Percentiles rank a stretch among this genome's conserved stretches.
These are phyloP conservation scores for Blastobotrys elegans DNA, from an alignment of 1,139 yeast species.

Conservation along the genomic window DNA sequence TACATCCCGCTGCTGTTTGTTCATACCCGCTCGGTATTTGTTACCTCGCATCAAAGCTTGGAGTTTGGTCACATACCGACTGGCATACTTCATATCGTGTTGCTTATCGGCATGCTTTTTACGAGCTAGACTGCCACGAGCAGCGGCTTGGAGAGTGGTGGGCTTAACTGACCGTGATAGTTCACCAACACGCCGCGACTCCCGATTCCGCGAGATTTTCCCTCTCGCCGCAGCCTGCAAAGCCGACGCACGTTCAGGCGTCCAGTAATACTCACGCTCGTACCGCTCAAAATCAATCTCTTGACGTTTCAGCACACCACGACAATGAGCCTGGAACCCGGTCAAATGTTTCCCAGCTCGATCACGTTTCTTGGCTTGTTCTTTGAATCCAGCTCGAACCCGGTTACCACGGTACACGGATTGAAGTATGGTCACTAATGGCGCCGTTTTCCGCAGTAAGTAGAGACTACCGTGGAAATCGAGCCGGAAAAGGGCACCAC, in stretches of 20 bases:
- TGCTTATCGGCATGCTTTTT: not conserved
- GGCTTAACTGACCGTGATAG: not conserved
- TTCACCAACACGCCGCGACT: not conserved
- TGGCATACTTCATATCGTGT: not conserved
- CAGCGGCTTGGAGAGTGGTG: conserved; percentile 13
- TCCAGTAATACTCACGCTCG: conserved; percentile 18
- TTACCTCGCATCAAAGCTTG: conserved; percentile 13
- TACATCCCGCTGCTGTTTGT: not conserved
- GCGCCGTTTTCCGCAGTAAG: conserved; percentile 17
- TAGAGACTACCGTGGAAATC: conserved; percentile 19
- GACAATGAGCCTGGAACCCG: conserved; percentile 17
- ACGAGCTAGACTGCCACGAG: conserved; percentile 15
- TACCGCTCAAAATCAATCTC: conserved; percentile 17
- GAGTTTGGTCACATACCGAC: not conserved
- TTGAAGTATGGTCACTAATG: conserved; percentile 23
- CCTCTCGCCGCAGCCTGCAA: conserved; percentile 24
- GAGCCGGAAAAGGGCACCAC: conserved; percentile 25
- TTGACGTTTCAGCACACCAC: conserved; percentile 20
- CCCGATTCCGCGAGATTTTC: conserved; percentile 10
- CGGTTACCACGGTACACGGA: conserved; percentile 27
- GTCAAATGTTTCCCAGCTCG: not conserved
- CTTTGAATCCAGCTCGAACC: conserved; percentile 4
- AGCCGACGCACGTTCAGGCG: conserved; percentile 14
- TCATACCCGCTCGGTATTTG: not conserved
- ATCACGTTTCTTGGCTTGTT: conserved; percentile 1